phyloP scores from a whole-genome alignment of 1,139 yeast genomes.

The Nakaseomyces nivariensis region DNA sequence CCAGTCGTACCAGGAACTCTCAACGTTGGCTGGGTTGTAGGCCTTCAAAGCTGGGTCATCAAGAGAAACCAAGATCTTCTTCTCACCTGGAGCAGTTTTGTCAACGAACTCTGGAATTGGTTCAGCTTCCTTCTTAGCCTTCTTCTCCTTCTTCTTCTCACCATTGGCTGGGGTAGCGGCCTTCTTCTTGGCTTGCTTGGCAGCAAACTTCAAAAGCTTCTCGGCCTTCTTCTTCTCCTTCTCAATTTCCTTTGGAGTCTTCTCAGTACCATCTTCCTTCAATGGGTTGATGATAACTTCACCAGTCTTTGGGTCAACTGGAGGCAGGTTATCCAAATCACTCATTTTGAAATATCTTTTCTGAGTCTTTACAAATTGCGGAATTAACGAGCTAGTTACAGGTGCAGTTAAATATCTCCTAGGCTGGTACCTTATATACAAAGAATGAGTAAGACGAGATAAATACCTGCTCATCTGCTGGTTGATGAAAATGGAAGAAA shows the following conservation, averaged over 20 bases:
- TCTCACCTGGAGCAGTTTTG: conserved; percentile 77
- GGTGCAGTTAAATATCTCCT: background rate
- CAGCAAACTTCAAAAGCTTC: conserved; percentile 86
- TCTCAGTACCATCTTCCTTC: conserved; percentile 33
- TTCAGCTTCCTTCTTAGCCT: conserved; percentile 59
- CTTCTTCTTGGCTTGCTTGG: conserved; percentile 79
- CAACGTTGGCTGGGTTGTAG: conserved; percentile 85
- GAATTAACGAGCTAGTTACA: background rate
- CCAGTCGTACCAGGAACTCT: conserved; percentile 97
- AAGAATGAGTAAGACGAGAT: background rate
- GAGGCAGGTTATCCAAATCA: conserved; percentile 27
- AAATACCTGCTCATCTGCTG: conserved; percentile 1
- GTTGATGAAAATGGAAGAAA: too few relatives aligned
- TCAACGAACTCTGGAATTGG: conserved; percentile 77
- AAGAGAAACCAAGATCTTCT: conserved; percentile 71
- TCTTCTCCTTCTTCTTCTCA: conserved; percentile 54
- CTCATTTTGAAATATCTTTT: conserved; percentile 14
- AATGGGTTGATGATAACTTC: conserved; percentile 30
- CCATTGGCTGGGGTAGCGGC: conserved; percentile 33
- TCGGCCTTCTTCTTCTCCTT: conserved; percentile 96
- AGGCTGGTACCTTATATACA: background rate
- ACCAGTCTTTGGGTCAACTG: conserved; percentile 30
- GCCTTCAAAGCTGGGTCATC: conserved; percentile 94
- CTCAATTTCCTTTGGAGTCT: conserved; percentile 72
- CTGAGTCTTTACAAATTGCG: conserved; percentile 1